These are phyloP conservation scores for Tagetes erecta DNA, from an alignment of 129 eudicot species.

Conservation along the genomic window DNA sequence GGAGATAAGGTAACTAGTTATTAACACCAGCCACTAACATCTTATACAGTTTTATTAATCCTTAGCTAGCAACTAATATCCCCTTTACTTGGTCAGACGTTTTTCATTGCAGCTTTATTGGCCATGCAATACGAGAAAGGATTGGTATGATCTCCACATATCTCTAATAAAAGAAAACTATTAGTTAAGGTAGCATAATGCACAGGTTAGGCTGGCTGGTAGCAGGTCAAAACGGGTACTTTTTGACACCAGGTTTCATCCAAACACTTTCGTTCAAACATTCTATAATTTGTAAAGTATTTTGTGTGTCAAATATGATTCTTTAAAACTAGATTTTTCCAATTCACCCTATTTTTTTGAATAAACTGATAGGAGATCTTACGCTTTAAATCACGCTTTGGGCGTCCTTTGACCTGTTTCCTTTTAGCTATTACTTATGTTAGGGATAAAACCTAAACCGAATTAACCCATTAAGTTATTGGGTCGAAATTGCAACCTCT, in stretches of 20 bases:
- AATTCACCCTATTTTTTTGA: neutral
- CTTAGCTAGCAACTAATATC: constrained; percentile 27
- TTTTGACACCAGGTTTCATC: too few species aligned
- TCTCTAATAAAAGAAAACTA: neutral
- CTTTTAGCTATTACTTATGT: neutral
- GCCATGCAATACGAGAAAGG: constrained; percentile 91
- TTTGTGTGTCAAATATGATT: neutral
- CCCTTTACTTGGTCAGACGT: constrained; percentile 67
- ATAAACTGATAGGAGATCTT: too few species aligned
- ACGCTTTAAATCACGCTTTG: neutral
- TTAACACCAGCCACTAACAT: neutral
- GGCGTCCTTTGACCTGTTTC: neutral
- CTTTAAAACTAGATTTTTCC: neutral
- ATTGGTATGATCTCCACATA: constrained; percentile 65
- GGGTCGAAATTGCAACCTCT: neutral
- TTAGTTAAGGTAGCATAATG: neutral
- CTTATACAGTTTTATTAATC: constrained; percentile 21
- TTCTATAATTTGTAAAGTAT: too few species aligned
- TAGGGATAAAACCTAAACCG: neutral
- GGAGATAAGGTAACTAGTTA: constrained; percentile 80
- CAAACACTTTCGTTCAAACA: too few species aligned
- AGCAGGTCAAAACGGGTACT: neutral
- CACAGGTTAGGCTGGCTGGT: neutral
- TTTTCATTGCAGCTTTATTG: constrained; percentile 96
- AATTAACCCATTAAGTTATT: neutral